These are phyloP conservation scores for Xylaria digitata DNA, from an alignment of 2,329 filamentous ascomycete species.

Conservation along the genomic window DNA sequence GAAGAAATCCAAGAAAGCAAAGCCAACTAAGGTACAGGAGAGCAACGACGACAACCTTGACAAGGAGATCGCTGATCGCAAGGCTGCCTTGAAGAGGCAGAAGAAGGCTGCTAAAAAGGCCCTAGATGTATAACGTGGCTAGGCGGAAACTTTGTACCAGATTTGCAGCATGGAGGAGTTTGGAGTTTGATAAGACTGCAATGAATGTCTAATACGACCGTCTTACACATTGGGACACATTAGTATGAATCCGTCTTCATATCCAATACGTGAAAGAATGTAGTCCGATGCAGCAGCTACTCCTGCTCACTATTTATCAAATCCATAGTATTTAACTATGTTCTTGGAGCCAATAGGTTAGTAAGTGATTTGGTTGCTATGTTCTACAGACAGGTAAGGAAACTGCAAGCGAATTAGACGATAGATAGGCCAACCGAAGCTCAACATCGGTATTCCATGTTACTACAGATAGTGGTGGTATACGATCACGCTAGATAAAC, in stretches of 20 bases:
- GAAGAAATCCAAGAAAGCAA: constrained; percentile 60
- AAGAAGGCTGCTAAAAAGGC: constrained; percentile 67
- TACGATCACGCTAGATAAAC: constrained; percentile 10
- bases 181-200: constrained; percentile 30
- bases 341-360: neutral
- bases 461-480: constrained; percentile 35
- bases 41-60: constrained; percentile 65
- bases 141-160: constrained; percentile 21
- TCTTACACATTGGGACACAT: constrained; percentile 5
- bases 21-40: constrained; percentile 51
- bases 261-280: neutral
- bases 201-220: constrained; percentile 6
- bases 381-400: neutral
- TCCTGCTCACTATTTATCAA: neutral
- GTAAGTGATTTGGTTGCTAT: neutral
- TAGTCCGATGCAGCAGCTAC: neutral
- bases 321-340: neutral
- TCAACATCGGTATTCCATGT: neutral
- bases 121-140: constrained; percentile 55
- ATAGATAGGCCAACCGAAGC: neutral
- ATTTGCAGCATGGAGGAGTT: constrained; percentile 35
- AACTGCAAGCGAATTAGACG: neutral
- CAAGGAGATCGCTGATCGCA: constrained; percentile 69
- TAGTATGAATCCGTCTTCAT: neutral
- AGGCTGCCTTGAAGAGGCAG: constrained; percentile 68